Conservation (phyloP, 331 rosid genomes). For the Arachis monticola region DNA sequence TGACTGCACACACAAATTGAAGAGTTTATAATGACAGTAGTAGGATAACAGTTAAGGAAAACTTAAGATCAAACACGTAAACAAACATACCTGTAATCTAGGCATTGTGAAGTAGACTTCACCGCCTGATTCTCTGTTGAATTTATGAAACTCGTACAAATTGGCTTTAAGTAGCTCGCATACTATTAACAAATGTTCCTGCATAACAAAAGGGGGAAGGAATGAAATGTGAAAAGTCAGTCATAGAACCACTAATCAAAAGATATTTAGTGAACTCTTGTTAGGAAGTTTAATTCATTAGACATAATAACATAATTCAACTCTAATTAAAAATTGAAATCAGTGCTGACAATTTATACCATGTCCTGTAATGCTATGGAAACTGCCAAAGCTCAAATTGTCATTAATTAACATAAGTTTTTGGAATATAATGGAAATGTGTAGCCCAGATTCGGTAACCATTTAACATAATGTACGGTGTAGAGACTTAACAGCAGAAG, state of each 20-base stretch:
- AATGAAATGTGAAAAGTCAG: slow-evolving; percentile 6
- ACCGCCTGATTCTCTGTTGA: slow-evolving; percentile 98
- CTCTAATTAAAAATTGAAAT: slow-evolving; percentile 6
- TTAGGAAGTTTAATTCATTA: neutral
- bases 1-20: slow-evolving; percentile 65
- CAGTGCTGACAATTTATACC: neutral
- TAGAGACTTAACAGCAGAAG: slow-evolving; percentile 1
- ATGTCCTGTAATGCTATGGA: slow-evolving; percentile 24
- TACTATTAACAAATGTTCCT: slow-evolving; percentile 98
- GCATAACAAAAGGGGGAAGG: slow-evolving; percentile 35
- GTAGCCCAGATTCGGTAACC: neutral
- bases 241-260: slow-evolving; percentile 24
- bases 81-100: slow-evolving; percentile 84
- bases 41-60: slow-evolving; percentile 27
- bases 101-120: slow-evolving; percentile 99
- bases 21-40: slow-evolving; percentile 22
- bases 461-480: neutral
- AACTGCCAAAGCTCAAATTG: neutral
- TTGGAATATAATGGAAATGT: neutral
- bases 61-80: slow-evolving; percentile 24
- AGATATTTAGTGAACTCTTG: slow-evolving; percentile 14
- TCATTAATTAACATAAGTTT: too few species aligned
- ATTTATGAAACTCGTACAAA: slow-evolving; percentile 94
- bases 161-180: slow-evolving; percentile 98
- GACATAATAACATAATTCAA: slow-evolving; percentile 9